Percentiles rank a stretch among this genome's conserved stretches.
These are phyloP conservation scores for Aureobasidium musti DNA, from an alignment of 2,329 filamentous ascomycete species.

Conservation along the genomic window DNA sequence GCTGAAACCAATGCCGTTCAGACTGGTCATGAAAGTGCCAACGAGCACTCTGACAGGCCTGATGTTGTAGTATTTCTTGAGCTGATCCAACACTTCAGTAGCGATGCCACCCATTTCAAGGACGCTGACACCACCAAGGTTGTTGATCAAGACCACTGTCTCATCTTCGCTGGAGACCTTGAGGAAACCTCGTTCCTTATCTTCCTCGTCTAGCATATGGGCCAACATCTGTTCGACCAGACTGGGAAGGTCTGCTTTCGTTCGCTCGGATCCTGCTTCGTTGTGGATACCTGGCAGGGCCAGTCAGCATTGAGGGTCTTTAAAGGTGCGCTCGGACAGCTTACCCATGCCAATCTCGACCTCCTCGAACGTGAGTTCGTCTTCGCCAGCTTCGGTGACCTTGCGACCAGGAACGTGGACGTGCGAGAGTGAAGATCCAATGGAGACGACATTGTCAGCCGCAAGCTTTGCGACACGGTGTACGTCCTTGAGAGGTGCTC, in stretches of 20 bases:
- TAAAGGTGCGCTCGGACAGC: not conserved
- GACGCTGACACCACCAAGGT: conserved; percentile 71
- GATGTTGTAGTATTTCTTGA: conserved; percentile 60
- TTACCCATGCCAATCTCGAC: conserved; percentile 69
- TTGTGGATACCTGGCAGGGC: conserved; percentile 60
- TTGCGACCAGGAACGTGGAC: conserved; percentile 88
- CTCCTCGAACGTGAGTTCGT: conserved; percentile 61
- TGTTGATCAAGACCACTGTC: conserved; percentile 71
- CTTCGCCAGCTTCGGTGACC: conserved; percentile 54
- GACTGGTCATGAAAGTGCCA: conserved; percentile 70
- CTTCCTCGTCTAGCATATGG: conserved; percentile 63
- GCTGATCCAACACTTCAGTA: conserved; percentile 64
- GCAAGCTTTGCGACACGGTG: conserved; percentile 69
- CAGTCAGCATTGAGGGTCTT: not conserved
- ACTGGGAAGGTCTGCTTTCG: conserved; percentile 46
- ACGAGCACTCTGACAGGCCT: conserved; percentile 63
- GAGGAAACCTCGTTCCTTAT: conserved; percentile 71
- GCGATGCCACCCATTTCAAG: conserved; percentile 73
- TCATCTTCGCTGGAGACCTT: conserved; percentile 62
- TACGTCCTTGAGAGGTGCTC: conserved; percentile 65
- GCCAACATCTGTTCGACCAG: conserved; percentile 62
- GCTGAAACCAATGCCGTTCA: conserved; percentile 72
- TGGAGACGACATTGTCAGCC: conserved; percentile 76
- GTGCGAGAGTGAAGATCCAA: conserved; percentile 82
- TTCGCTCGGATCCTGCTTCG: conserved; percentile 47